A percentile compares a stretch with the other conserved stretches of the same genome.
These are phyloP conservation scores for Hymenoscyphus linearis DNA, from an alignment of 2,329 filamentous ascomycete species.

Conservation along the genomic window DNA sequence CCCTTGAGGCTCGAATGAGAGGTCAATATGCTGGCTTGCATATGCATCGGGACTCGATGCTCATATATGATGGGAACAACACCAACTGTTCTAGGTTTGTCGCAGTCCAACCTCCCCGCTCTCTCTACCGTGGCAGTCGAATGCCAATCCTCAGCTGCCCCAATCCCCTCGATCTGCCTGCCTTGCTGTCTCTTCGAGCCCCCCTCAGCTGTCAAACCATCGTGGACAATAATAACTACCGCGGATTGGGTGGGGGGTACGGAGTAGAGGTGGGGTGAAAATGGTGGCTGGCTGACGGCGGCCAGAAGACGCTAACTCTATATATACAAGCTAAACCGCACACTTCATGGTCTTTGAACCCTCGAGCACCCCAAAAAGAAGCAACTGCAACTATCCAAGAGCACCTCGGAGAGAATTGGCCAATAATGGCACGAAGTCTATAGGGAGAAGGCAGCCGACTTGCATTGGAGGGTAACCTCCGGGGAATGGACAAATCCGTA, in stretches of 20 bases:
- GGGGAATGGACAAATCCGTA: not conserved
- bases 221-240: too few species aligned
- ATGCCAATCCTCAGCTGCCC: not conserved
- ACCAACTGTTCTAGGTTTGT: too few species aligned
- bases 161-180: not conserved
- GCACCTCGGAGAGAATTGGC: too few species aligned
- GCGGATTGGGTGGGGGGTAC: too few species aligned
- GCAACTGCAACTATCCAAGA: too few species aligned
- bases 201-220: not conserved
- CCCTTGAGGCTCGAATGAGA: constrained; percentile 2
- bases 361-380: too few species aligned
- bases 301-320: too few species aligned
- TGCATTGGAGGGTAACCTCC: not conserved
- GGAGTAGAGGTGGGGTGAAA: too few species aligned
- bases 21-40: constrained; percentile 3
- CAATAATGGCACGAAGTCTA: too few species aligned
- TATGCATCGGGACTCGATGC: constrained; percentile 3
- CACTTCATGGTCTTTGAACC: too few species aligned
- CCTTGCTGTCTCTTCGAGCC: not conserved
- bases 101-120: not conserved
- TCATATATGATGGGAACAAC: constrained; percentile 4
- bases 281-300: too few species aligned
- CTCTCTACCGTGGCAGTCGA: not conserved
- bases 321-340: too few species aligned
- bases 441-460: not conserved